Conservation (phyloP, 83 land plant genomes). For the Diphasiastrum complanatum region DNA sequence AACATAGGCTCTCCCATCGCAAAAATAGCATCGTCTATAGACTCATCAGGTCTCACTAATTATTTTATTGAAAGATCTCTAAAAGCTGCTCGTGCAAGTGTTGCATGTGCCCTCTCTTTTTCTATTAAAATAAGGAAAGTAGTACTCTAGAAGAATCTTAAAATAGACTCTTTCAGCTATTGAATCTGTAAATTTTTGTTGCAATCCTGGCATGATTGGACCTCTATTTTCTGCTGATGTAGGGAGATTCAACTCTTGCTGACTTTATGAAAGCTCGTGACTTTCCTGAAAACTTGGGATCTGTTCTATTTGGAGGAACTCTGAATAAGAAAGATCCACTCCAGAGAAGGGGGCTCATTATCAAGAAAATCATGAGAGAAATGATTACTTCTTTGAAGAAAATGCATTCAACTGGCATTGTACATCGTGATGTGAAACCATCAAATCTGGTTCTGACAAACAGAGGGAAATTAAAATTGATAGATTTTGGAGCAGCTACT, state of each 20-base stretch:
- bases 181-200: too few species aligned
- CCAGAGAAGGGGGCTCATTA: slow-evolving; percentile 61
- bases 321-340: slow-evolving; percentile 53
- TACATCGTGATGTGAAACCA: slow-evolving; percentile 96
- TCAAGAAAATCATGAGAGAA: slow-evolving; percentile 85
- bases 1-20: neutral
- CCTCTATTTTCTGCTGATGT: too few species aligned
- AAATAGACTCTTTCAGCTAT: too few species aligned
- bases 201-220: too few species aligned
- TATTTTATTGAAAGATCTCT: too few species aligned
- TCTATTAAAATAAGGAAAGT: too few species aligned
- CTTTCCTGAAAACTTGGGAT: slow-evolving; percentile 79
- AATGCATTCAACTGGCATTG: slow-evolving; percentile 91
- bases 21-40: neutral
- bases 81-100: too few species aligned
- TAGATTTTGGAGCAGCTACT: slow-evolving; percentile 98
- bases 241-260: slow-evolving; percentile 77
- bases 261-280: slow-evolving; percentile 83
- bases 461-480: slow-evolving; percentile 79
- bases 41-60: neutral
- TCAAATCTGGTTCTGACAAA: slow-evolving; percentile 89
- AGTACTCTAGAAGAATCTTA: too few species aligned
- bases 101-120: too few species aligned
- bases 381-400: slow-evolving; percentile 75
- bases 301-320: slow-evolving; percentile 68